phyloP scores from a whole-genome alignment of 176 grass and related monocot genomes.

The Urochloa ruziziensis region DNA sequence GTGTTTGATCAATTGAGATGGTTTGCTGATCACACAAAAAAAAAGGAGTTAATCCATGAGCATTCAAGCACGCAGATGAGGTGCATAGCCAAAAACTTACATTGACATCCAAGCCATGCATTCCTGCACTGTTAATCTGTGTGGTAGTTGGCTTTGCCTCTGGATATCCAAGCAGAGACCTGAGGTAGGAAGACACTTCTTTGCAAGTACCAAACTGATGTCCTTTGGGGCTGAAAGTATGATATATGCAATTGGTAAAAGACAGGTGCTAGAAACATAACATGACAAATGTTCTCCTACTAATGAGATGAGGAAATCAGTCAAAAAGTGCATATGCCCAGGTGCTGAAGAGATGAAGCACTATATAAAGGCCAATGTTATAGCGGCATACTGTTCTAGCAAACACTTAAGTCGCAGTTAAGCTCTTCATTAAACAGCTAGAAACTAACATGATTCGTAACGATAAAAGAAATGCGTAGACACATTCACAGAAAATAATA shows the following conservation, averaged over 20 bases:
- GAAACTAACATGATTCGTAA: neutral
- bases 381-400: neutral
- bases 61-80: slow-evolving; percentile 14
- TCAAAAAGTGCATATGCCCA: neutral
- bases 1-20: slow-evolving; percentile 39
- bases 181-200: slow-evolving; percentile 84
- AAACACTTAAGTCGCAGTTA: slow-evolving; percentile 11
- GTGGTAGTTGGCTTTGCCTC: slow-evolving; percentile 31
- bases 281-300: neutral
- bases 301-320: slow-evolving; percentile 16
- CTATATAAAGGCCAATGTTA: slow-evolving; percentile 5
- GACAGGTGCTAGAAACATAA: slow-evolving; percentile 6
- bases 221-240: slow-evolving; percentile 77
- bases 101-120: slow-evolving; percentile 31
- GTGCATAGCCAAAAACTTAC: slow-evolving; percentile 48
- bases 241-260: slow-evolving; percentile 17
- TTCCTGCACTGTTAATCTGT: slow-evolving; percentile 34
- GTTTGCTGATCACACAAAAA: slow-evolving; percentile 53
- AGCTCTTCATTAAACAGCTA: slow-evolving; percentile 18
- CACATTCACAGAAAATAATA: neutral
- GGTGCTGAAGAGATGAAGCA: slow-evolving; percentile 3
- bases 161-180: slow-evolving; percentile 74
- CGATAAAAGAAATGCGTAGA: neutral
- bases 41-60: slow-evolving; percentile 27
- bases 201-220: slow-evolving; percentile 88